phyloP scores from a whole-genome alignment of 1,284 basidiomycete genomes.

The Cryptococcus sp. region DNA sequence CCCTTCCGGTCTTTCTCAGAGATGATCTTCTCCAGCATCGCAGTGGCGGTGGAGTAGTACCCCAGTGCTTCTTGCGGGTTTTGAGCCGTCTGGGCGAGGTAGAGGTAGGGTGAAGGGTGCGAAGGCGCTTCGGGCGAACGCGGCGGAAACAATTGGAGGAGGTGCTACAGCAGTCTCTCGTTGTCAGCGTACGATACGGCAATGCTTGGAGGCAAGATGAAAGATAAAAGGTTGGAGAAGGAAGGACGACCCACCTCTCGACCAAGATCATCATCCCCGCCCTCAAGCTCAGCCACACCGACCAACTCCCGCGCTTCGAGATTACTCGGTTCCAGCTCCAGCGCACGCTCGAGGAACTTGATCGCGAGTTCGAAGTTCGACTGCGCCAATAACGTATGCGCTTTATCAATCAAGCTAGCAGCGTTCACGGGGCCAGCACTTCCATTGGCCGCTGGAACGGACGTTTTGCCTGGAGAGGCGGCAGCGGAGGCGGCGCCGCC shows the following conservation, averaged over 20 bases:
- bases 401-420: conserved; percentile 43
- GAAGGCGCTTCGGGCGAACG: conserved; percentile 63
- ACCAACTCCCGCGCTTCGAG: conserved; percentile 76
- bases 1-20: conserved; percentile 40
- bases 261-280: conserved; percentile 72
- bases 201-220: not conserved
- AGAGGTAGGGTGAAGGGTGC: conserved; percentile 74
- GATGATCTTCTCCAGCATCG: conserved; percentile 69
- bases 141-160: conserved; percentile 61
- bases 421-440: too few species aligned
- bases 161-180: conserved; percentile 30
- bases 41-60: conserved; percentile 78
- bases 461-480: too few species aligned
- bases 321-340: conserved; percentile 68
- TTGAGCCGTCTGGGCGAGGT: conserved; percentile 78
- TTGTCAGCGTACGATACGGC: not conserved
- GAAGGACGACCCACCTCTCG: conserved; percentile 61
- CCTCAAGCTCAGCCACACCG: conserved; percentile 74
- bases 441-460: too few species aligned
- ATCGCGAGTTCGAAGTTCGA: conserved; percentile 80
- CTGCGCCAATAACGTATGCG: conserved; percentile 74
- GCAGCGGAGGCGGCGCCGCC: too few species aligned
- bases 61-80: conserved; percentile 75
- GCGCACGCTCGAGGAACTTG: conserved; percentile 68
- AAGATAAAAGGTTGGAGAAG: not conserved